Conservation (phyloP, 305 asterid species). For the Nicotiana rustica region DNA sequence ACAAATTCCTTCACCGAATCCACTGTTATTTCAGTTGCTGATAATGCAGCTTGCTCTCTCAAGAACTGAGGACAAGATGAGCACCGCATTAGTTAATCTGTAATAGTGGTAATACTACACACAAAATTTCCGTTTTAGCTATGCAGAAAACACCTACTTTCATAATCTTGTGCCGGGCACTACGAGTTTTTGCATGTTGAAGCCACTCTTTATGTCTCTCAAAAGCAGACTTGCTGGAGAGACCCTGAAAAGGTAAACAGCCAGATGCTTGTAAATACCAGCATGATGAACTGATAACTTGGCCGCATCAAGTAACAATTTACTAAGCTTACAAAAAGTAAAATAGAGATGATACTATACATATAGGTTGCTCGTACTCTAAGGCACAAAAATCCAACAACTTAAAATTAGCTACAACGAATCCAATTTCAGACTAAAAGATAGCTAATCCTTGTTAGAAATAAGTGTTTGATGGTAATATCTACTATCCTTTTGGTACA, state of each 20-base stretch:
- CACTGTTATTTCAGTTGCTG: constrained; percentile 81
- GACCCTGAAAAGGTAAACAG: constrained; percentile 58
- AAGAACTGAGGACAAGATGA: constrained; percentile 65
- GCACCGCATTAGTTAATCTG: constrained; percentile 35
- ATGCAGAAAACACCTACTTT: constrained; percentile 60
- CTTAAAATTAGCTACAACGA: not conserved
- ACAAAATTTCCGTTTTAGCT: not conserved
- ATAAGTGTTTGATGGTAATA: not conserved
- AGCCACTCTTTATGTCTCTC: constrained; percentile 96
- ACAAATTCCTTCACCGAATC: constrained; percentile 79
- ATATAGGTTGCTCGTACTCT: not conserved
- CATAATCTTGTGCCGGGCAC: constrained; percentile 95
- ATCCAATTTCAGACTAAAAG: constrained; percentile 13
- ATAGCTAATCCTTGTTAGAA: not conserved
- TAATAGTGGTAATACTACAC: constrained; percentile 1
- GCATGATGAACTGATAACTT: constrained; percentile 17
- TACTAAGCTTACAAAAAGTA: not conserved
- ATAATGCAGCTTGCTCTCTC: constrained; percentile 89
- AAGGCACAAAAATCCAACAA: not conserved
- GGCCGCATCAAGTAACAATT: not conserved
- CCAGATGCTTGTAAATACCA: constrained; percentile 12
- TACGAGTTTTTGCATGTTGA: constrained; percentile 93
- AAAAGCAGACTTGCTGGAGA: constrained; percentile 87
- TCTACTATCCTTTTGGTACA: not conserved
- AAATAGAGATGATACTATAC: not conserved